Evolutionary conservation across 192 early-diverging fungal species (phyloP), one percentile per base, ranked within the genome.

Genomic region (Linderina pennispora): DNA sequence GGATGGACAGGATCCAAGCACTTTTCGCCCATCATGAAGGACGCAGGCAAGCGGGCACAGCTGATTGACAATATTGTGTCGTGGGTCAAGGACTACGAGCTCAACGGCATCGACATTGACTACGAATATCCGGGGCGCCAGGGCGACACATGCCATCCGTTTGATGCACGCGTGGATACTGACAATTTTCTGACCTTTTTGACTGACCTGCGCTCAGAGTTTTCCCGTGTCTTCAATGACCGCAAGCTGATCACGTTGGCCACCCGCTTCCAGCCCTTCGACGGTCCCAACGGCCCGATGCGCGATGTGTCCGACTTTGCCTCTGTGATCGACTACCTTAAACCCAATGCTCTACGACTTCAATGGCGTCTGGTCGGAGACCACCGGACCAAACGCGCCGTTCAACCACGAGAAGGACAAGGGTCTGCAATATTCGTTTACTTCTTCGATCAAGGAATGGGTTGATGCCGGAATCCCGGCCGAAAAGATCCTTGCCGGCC

Each of bases 21-120:
- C 50, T 62, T 79, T 33, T 80, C 79, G 52, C 53, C 77, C 4
- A 65, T 83, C 19, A 60, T 76, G 24, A 75, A 75, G 15, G 45
- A 57, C 35, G 33, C 39, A 14, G 19, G 38, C 6, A 66, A 60
- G 22, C 71, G 83, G 21, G 48, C 55, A 26, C 53, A 43, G 0
- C 67, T 83, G 52, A 73, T 81, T 19, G 42, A 56, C 25, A 66
- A 80, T 21, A 80, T 78, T 42, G 43, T 78, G 17, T 28, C 47
- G 7, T 74, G 77, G 51, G 56, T 81, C 23, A 61, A 58, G 11
- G 62, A 66, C 1, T 80, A 74, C 44, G 50, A 66, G 10, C 54
- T 86, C 1, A 84, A 87, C 67, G 87, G 87, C 45, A 74, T 84
- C 43, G 87, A 89, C 53, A 64, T 89, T 48, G 87, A 87, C 56